Base-by-base conservation (phyloP, 2,329 filamentous ascomycete species). In the Fusarium palustre region DNA sequence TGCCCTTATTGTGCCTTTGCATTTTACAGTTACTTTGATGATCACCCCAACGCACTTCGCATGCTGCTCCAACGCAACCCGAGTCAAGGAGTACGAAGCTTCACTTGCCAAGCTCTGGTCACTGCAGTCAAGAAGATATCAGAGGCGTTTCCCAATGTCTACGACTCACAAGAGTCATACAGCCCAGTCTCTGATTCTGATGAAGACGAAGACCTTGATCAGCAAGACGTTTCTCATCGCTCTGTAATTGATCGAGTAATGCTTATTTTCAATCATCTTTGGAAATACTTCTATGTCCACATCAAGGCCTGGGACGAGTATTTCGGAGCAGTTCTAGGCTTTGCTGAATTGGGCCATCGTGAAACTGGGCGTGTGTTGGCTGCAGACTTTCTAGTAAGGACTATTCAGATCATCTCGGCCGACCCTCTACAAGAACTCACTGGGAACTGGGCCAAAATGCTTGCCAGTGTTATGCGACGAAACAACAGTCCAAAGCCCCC, bases 221-320 rank as follows among this genome's bases (percentile, higher is more conserved):
- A 49, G 31, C 31, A 38, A n/a, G 24, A n/a, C 18, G 15, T 25
- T 55, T 18, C 61, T 48, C 33, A 53, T 52, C 31, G 41, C 1
- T 70, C 72, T 9, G 73, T 83, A 12, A 71, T 86, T 24, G 73
- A 77, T 28, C 75, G 77, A 3, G 77, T 80, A 7, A 77, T 89
- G 41, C 71, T 74, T 20, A 79, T 88, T 24, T 82, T 93, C 50
- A 80, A 83, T 31, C 77, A 83, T 24, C 77, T 92, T 5, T 93
- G 88, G 87, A 80, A 85, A 5, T 81, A 79, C n/a, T 88, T 93
- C 59, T 88, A 92, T 63, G 78, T 81, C 4, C 82, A 85, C 46
- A 81, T 88, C 30, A 87, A 89, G 59, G 86, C 91, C 5, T 96
- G 92, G 92, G 87, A 90, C 42, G 92, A 95, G 73, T 90, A 91